Percentiles rank a stretch among this genome's conserved stretches.
Evolutionary conservation across 2,329 filamentous ascomycete genomes (phyloP).

Genomic region (Neonectria neomacrospora): DNA sequence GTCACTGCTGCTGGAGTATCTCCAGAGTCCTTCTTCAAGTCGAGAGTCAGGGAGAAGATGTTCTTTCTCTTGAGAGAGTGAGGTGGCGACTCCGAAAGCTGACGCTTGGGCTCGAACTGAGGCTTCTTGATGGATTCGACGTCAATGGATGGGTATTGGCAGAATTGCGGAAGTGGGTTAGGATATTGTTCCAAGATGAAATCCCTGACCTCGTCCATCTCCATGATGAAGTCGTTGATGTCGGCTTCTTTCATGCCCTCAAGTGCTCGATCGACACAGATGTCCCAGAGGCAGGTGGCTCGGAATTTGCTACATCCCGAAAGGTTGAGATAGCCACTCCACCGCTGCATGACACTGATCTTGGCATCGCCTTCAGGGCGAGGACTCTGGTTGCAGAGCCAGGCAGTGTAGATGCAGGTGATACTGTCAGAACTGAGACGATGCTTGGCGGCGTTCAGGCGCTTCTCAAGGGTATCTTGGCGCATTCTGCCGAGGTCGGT

Average conservation of each 20-base stretch:
- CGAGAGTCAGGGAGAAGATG: constrained; percentile 4
- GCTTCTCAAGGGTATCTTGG: constrained; percentile 40
- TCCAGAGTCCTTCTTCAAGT: background rate
- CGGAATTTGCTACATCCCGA: background rate
- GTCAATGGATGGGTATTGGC: background rate
- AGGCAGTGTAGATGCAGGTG: constrained; percentile 42
- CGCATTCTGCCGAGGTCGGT: constrained; percentile 40
- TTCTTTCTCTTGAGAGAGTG: constrained; percentile 2
- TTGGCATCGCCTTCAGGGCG: background rate
- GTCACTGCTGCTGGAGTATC: background rate
- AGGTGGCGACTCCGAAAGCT: background rate
- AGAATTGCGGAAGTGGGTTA: background rate
- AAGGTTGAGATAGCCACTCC: background rate
- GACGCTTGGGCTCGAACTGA: background rate
- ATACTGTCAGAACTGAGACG: constrained; percentile 29
- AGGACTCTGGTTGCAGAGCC: constrained; percentile 41
- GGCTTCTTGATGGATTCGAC: too few relatives aligned
- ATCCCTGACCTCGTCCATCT: background rate
- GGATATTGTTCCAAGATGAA: background rate
- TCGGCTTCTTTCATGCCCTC: background rate
- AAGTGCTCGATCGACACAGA: background rate
- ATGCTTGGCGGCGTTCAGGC: constrained; percentile 22
- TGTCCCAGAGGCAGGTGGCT: background rate
- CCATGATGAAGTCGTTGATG: background rate
- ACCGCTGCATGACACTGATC: background rate